phyloP scores from a whole-genome alignment of 768 basidiomycete species.

The Psilocybe cubensis region DNA sequence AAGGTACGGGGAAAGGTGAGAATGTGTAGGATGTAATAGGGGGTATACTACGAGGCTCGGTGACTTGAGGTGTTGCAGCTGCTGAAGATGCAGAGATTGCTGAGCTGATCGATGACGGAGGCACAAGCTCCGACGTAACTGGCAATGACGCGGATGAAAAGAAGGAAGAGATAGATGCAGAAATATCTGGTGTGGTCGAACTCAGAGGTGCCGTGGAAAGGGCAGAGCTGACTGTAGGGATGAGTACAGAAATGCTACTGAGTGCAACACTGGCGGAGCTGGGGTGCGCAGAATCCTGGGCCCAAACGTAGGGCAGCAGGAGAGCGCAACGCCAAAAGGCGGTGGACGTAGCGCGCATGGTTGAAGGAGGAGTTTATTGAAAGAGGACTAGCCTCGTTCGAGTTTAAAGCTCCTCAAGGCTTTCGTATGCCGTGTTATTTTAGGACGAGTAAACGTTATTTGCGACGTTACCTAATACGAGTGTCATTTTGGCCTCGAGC shows the following conservation, averaged over 20 bases:
- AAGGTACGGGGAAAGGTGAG: conserved; percentile 64
- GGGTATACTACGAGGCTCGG: conserved; percentile 7
- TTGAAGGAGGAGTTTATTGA: background rate
- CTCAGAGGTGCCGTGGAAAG: background rate
- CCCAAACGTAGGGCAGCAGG: conserved; percentile 14
- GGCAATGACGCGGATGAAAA: conserved; percentile 2
- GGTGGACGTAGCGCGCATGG: conserved; percentile 10
- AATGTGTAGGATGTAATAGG: conserved; percentile 33
- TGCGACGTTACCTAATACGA: conserved; percentile 5
- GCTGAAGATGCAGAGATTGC: background rate
- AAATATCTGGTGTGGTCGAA: background rate
- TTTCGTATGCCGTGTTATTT: conserved; percentile 9
- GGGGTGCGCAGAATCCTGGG: background rate
- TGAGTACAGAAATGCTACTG: background rate
- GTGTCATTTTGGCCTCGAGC: background rate
- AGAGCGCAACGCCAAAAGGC: conserved; percentile 14
- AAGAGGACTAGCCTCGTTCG: conserved; percentile 6
- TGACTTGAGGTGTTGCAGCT: background rate
- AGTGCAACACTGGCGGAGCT: background rate
- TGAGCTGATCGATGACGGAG: background rate
- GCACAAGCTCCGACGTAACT: background rate
- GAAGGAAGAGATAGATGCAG: background rate
- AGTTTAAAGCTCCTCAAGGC: conserved; percentile 13
- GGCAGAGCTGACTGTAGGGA: background rate
- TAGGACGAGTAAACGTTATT: conserved; percentile 1